phyloP scores from a whole-genome alignment of 1,139 yeast species.

The Komagataea norvegica region DNA sequence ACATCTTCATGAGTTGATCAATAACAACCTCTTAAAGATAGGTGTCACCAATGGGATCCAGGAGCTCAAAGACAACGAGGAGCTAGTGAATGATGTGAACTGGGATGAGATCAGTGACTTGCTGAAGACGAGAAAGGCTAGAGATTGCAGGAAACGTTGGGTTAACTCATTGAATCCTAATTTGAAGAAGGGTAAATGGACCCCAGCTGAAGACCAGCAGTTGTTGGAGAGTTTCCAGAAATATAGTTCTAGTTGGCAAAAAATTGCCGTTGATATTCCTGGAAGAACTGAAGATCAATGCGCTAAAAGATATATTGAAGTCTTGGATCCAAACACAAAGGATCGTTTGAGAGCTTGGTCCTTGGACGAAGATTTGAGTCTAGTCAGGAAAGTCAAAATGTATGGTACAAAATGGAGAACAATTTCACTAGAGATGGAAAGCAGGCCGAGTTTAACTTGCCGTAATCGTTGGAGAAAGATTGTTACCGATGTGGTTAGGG shows the following conservation, averaged over 20 bases:
- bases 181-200: slow-evolving; percentile 84
- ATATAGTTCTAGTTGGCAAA: slow-evolving; percentile 83
- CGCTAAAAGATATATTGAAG: slow-evolving; percentile 86
- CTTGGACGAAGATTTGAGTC: slow-evolving; percentile 63
- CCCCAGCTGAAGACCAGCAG: slow-evolving; percentile 70
- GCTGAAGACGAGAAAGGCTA: slow-evolving; percentile 48
- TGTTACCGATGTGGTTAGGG: slow-evolving; percentile 68
- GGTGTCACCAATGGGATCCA: slow-evolving; percentile 32
- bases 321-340: slow-evolving; percentile 73
- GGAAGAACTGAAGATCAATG: slow-evolving; percentile 96
- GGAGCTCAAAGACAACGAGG: slow-evolving; percentile 27
- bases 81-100: slow-evolving; percentile 36
- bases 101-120: slow-evolving; percentile 67
- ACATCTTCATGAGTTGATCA: slow-evolving; percentile 38
- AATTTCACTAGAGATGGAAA: slow-evolving; percentile 64
- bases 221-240: slow-evolving; percentile 59
- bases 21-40: slow-evolving; percentile 28
- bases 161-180: slow-evolving; percentile 76
- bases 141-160: slow-evolving; percentile 75
- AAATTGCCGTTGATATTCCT: slow-evolving; percentile 66
- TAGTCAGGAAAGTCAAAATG: slow-evolving; percentile 59
- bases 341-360: slow-evolving; percentile 81
- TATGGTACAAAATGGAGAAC: slow-evolving; percentile 93
- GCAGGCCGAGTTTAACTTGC: slow-evolving; percentile 86
- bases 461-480: slow-evolving; percentile 90